Evolutionary conservation across 495 filamentous ascomycete species (phyloP).

Genomic region (Neurospora sublineolata): DNA sequence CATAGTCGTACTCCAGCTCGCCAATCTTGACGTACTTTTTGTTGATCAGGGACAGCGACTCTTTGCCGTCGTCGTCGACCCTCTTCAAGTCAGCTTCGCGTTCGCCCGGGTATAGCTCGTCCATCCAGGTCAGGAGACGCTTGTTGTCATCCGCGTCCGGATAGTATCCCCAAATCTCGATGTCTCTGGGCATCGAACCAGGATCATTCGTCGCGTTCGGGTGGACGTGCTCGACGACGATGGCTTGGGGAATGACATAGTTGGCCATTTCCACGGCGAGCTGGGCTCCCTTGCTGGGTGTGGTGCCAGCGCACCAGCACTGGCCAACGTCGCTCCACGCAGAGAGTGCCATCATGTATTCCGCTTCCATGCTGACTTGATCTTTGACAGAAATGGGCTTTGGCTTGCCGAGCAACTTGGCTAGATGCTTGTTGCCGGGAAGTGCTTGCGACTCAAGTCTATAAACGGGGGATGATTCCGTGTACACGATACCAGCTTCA

Average conservation of each 20-base stretch:
- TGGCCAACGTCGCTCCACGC: constrained; percentile 52
- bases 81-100: not conserved
- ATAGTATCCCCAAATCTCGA: constrained; percentile 49
- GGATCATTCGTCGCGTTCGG: constrained; percentile 41
- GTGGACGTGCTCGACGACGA: constrained; percentile 55
- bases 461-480: not conserved
- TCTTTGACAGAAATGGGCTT: not conserved
- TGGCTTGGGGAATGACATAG: constrained; percentile 39
- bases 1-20: constrained; percentile 39
- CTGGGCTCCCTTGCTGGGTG: constrained; percentile 17
- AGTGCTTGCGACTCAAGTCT: not conserved
- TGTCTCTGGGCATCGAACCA: constrained; percentile 42
- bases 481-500: constrained; percentile 9
- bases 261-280: constrained; percentile 37
- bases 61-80: not conserved
- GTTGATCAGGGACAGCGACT: constrained; percentile 9
- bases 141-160: constrained; percentile 20
- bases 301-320: constrained; percentile 51
- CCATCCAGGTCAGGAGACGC: constrained; percentile 21
- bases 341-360: constrained; percentile 29
- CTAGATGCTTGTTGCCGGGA: not conserved
- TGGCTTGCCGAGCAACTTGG: not conserved
- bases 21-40: constrained; percentile 40
- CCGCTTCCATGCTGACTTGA: not conserved
- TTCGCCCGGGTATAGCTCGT: constrained; percentile 13